Base-by-base conservation (phyloP, 129 eudicot species). In the Smallanthus sonchifolius region DNA sequence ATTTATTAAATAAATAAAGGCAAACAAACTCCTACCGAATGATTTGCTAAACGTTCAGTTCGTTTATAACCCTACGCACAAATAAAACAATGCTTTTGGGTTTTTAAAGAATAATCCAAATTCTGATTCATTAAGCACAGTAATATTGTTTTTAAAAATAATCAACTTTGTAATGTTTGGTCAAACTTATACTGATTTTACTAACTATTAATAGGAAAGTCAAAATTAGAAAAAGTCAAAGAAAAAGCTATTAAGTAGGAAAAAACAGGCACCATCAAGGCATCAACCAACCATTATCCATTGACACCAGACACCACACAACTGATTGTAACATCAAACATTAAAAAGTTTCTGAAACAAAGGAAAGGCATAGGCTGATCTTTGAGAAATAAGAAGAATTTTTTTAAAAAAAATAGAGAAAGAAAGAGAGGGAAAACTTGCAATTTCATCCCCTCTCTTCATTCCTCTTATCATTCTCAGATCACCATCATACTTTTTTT, bases 201-300 rank as follows among this genome's bases (percentile, higher is more conserved):
- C 13, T 54, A 13, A 7, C 60, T 19, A 54, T 54, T 54, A 54
- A 6, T 54, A 54, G 60, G 7, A 54, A 54, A 54, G 60, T 17
- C 30, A 16, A 1, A 52, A n/a, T 6, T 4, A 16, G 60, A 67
- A 67, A 52, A 67, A 17, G 80, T 75, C 56, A 76, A 42, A 76
- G 16, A 73, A 64, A 79, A 19, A 52, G 61, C 83, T 51, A 79
- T 39, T 6, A 38, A 63, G 34, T 64, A 65, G 83, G 74, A n/a
- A 63, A 55, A 72, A 54, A 65, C 42, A 64, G 16, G 56, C 37
- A 64, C 34, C 60, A 54, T 6, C 60, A 17, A 54, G 57, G 20
- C 48, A 17, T 63, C 34, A 78, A 48, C 78, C 77, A 79, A 63
- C 82, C 83, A 55, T 71, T 63, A 60, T n/a, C 69, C 74, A 65